Base-by-base conservation (phyloP, 352 stramenopile genomes). In the Elongisporangium anandrum region DNA sequence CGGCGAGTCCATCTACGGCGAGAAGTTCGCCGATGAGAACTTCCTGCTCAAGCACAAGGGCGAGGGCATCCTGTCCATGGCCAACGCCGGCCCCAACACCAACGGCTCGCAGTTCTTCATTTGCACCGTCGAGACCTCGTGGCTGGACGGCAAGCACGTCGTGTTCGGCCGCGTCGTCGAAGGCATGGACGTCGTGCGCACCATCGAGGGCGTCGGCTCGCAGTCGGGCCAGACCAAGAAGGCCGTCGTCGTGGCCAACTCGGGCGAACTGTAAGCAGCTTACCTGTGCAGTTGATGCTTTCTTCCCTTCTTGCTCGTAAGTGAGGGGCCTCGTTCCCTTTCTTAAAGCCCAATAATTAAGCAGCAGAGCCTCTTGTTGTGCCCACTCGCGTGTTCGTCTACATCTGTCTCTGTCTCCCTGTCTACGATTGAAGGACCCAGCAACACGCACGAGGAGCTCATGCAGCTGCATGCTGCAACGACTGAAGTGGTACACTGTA, bases 21-120 rank as follows among this genome's bases (percentile, higher is more conserved):
- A 87, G 53, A 95, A 89, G 56, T 99, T 99, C 73, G 64, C 76
- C n/a, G 97, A 99, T 69, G 90, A 98, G 74, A 98, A 98, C 79
- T 99, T 99, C 70, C 60, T 89, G 53, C 77, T 97, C 59, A 79
- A 91, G 66, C 97, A 99, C 84, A 90, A 87, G 69, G 78, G 86
- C 51, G 77, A 90, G 45, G 96, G 95, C 49, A 92, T 97, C 21
- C 68, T 99, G 45, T 97, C 88, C 47, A 99, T 99, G 95, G 97
- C 96, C 24, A 99, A 99, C 77, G 87, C 87, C 26, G 97, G 97
- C 12, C 84, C 83, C n/a, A 87, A 99, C 84, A 99, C 95, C 17
- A 99, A 99, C 77, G 91, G 92, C 54, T 98, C 90, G 65, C 94
- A 99, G 77, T 99, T 99, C 76, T 99, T 98, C 77, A 96, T 99